Evolutionary conservation across 805 yeast species (phyloP).

Genomic region (Jamesozyma rosinii): DNA sequence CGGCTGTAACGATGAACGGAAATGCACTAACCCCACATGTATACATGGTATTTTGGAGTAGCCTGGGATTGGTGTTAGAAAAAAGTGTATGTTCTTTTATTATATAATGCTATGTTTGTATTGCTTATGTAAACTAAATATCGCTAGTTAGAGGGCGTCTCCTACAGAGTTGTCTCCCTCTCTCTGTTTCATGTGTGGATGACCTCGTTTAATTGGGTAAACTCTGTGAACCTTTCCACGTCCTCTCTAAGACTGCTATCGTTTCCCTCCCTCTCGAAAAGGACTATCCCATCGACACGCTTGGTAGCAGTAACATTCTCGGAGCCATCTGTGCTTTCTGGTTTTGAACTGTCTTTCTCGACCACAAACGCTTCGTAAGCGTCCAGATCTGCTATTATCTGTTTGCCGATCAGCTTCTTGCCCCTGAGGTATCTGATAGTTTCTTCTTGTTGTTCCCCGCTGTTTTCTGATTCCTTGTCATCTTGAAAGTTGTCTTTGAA

Average conservation of each 20-base stretch:
- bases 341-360: background rate
- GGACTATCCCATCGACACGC: background rate
- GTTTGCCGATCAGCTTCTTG: background rate
- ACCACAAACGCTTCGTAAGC: background rate
- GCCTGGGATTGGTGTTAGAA: no score
- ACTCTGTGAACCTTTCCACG: slow-evolving; percentile 2
- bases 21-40: no score
- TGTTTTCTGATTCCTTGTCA: background rate
- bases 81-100: no score
- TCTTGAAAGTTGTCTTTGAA: slow-evolving; percentile 1
- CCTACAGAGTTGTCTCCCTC: no score
- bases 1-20: no score
- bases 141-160: no score
- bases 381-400: background rate
- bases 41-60: no score
- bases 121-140: no score
- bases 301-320: background rate
- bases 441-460: background rate
- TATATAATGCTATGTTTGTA: no score
- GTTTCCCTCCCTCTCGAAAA: slow-evolving; percentile 4
- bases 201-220: background rate
- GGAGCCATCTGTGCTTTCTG: no score
- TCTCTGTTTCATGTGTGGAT: background rate
- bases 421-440: background rate
- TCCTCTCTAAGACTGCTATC: slow-evolving; percentile 1